Percentiles rank a stretch among this genome's conserved stretches.
phyloP scores from a whole-genome alignment of 2,329 filamentous ascomycete genomes.

The Trichoderma atroviride region DNA sequence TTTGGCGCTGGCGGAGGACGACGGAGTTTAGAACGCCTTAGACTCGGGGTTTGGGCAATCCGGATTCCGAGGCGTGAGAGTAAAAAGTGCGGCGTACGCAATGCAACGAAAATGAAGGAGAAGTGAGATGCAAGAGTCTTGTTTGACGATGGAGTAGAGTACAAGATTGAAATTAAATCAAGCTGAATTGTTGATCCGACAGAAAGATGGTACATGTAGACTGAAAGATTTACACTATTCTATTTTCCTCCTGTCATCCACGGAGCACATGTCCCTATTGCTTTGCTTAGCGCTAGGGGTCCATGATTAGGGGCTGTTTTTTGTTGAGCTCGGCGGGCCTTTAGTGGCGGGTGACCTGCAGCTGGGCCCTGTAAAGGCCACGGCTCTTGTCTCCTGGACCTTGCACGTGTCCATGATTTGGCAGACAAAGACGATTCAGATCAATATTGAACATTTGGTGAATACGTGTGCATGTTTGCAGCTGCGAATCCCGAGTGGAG shows the following conservation, averaged over 20 bases:
- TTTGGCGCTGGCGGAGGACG: slow-evolving; percentile 23
- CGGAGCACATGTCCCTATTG: slow-evolving; percentile 6
- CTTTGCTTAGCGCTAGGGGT: neutral
- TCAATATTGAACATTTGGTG: too few species aligned
- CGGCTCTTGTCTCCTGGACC: neutral
- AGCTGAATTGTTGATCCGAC: neutral
- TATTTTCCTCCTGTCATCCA: neutral
- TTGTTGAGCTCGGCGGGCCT: slow-evolving; percentile 14
- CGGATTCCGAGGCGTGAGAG: slow-evolving; percentile 15
- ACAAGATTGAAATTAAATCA: neutral
- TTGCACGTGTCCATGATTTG: neutral
- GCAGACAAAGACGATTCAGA: neutral
- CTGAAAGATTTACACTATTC: neutral
- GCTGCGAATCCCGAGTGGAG: neutral
- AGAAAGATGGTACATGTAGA: neutral
- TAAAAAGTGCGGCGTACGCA: neutral
- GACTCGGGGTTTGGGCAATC: slow-evolving; percentile 18
- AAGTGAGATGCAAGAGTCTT: neutral
- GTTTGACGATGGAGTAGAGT: neutral
- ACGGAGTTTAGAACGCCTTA: slow-evolving; percentile 13
- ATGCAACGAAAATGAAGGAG: neutral
- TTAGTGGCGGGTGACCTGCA: slow-evolving; percentile 6
- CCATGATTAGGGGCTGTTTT: slow-evolving; percentile 19
- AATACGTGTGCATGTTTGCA: too few species aligned
- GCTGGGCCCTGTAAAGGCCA: neutral